These are phyloP conservation scores for Chlamydomonas reinhardtii DNA, from an alignment of 163 green algal genomes.

Conservation along the genomic window DNA sequence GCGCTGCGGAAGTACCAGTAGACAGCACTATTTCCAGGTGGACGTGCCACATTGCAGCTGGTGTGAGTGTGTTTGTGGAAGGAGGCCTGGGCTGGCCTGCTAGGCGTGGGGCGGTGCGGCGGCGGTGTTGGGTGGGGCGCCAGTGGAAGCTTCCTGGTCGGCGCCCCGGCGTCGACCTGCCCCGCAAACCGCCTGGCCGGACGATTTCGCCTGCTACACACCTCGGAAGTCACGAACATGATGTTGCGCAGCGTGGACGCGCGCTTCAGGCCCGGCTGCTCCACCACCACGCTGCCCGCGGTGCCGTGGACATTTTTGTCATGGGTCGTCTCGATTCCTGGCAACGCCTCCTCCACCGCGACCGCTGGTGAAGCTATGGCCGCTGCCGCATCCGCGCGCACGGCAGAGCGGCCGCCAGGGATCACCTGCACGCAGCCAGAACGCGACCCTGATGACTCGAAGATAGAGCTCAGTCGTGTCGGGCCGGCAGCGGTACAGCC, in stretches of 20 bases:
- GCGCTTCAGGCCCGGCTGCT: constrained; percentile 30
- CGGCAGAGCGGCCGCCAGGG: too few species aligned
- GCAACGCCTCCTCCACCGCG: not conserved
- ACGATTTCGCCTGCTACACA: not conserved
- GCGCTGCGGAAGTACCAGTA: too few species aligned
- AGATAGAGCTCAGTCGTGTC: not conserved
- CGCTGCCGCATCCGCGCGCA: not conserved
- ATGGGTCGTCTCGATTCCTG: constrained; percentile 1
- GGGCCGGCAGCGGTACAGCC: not conserved
- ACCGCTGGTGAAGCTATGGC: not conserved
- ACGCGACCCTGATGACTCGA: not conserved
- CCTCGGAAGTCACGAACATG: constrained; percentile 68
- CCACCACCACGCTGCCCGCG: constrained; percentile 19
- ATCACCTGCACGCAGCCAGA: not conserved
- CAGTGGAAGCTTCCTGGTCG: too few species aligned
- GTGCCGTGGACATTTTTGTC: constrained; percentile 37
- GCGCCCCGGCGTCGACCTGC: too few species aligned
- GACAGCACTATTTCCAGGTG: too few species aligned
- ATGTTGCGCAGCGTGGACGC: constrained; percentile 53
- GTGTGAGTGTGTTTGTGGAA: too few species aligned
- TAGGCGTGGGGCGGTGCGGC: too few species aligned
- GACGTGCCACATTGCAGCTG: too few species aligned
- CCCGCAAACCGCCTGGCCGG: too few species aligned
- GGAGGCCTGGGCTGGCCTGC: too few species aligned
- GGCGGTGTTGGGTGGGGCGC: too few species aligned